phyloP scores from a whole-genome alignment of 257 asterid genomes.

The Hygrophila difformis region DNA sequence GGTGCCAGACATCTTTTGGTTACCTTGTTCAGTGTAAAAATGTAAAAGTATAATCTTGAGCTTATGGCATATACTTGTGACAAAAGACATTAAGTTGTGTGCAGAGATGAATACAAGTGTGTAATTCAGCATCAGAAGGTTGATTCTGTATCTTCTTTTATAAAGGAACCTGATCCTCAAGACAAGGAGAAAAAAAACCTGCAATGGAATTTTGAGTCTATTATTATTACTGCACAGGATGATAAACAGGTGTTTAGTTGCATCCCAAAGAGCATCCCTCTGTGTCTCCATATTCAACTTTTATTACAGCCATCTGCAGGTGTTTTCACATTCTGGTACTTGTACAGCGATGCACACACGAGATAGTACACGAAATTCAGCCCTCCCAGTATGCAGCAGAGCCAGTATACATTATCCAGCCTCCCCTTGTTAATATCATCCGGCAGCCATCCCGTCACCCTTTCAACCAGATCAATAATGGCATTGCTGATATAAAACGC shows the following conservation, averaged over 20 bases:
- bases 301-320: slow-evolving; percentile 6
- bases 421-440: slow-evolving; percentile 58
- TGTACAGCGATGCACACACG: slow-evolving; percentile 27
- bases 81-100: too few species aligned
- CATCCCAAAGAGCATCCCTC: slow-evolving; percentile 34
- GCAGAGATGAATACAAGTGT: too few species aligned
- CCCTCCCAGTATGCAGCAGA: slow-evolving; percentile 45
- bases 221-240: too few species aligned
- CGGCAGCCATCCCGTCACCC: slow-evolving; percentile 50
- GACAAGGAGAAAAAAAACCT: too few species aligned
- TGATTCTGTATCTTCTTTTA: too few species aligned
- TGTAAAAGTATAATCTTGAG: too few species aligned
- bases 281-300: slow-evolving; percentile 31
- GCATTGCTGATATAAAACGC: slow-evolving; percentile 39
- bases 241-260: slow-evolving; percentile 16
- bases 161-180: too few species aligned
- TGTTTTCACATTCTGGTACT: slow-evolving; percentile 19
- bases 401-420: slow-evolving; percentile 62
- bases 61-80: too few species aligned
- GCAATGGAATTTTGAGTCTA: too few species aligned
- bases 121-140: too few species aligned
- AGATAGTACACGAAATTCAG: slow-evolving; percentile 40
- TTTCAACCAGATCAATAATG: slow-evolving; percentile 28
- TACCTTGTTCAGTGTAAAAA: too few species aligned
- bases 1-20: too few species aligned